Percentiles rank a stretch among this genome's conserved stretches.
Conservation (phyloP, 169 alveolate genomes). For the Cyclospora cayetanensis region DNA sequence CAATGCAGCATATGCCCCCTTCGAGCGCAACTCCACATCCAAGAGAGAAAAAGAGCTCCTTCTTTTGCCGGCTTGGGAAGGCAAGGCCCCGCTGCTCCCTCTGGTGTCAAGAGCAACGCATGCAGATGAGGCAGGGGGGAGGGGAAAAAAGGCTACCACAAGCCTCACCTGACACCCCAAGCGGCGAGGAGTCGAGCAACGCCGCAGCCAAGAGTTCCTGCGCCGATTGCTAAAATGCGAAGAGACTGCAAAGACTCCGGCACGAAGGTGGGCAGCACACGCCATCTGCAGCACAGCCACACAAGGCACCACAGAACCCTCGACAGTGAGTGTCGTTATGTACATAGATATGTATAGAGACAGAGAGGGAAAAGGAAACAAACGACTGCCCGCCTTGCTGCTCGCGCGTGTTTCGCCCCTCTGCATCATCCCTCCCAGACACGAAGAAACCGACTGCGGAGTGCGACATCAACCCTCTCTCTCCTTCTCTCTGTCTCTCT, state of each 20-base stretch:
- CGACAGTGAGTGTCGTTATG: too few relatives aligned
- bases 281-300: slow-evolving; percentile 83
- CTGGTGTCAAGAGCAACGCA: not conserved
- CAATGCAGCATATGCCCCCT: too few relatives aligned
- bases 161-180: slow-evolving; percentile 90
- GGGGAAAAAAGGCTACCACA: not conserved
- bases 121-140: not conserved
- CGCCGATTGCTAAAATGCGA: slow-evolving; percentile 89
- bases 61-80: not conserved
- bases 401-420: too few relatives aligned
- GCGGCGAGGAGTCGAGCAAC: slow-evolving; percentile 91
- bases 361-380: too few relatives aligned
- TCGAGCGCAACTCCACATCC: not conserved
- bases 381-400: too few relatives aligned
- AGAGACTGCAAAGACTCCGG: slow-evolving; percentile 81
- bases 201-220: slow-evolving; percentile 89
- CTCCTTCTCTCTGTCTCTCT: too few relatives aligned
- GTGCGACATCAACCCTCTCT: too few relatives aligned
- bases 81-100: not conserved
- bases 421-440: too few relatives aligned
- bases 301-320: not conserved
- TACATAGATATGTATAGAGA: too few relatives aligned
- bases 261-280: slow-evolving; percentile 89
- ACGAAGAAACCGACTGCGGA: too few relatives aligned
- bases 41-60: not conserved